Base-by-base conservation (phyloP, 1,284 basidiomycete species). In the Ganoderma leucocontextum region DNA sequence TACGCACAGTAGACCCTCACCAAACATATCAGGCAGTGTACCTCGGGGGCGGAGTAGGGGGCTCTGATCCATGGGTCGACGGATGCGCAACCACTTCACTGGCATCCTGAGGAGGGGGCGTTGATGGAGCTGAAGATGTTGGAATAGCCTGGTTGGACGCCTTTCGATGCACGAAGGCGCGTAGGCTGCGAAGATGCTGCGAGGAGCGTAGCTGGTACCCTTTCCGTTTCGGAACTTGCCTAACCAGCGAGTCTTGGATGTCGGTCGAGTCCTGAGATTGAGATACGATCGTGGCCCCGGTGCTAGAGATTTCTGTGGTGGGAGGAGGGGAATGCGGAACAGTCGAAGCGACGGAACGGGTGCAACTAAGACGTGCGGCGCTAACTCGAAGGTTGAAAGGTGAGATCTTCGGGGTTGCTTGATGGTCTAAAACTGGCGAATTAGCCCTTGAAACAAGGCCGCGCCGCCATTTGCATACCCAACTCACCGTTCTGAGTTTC, bases 401-500 rank as follows among this genome's bases (percentile, higher is more conserved):
- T 19, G 52, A 33, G 33, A 55, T 55, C 52, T 55, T 35, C 33
- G 1, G 29, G 6, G 29, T 19, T 9, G 13, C 52, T 55, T 55
- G 29, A 55, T 55, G 1, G 7, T 35, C 29, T 25, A 9, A 6
- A 17, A 6, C 13, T 3, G 17, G 4, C 5, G 29, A 7, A 29
- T 55, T 7, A 55, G 52, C 29, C 15, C 39, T 39, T 13, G 13
- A 19, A 55, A 52, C 5, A 13, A 22, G 22, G 22, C 47, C 22
- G n/a, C 22, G 10, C 5, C 8, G 29, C 17, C 17, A 1, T 35
- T 3, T 3, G 52, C 5, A 35, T 15, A 42, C 13, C 25, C 15
- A 55, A 38, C 55, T 62, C 53, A 64, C 66, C 62, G 15, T 49
- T 13, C 2, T 52, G 39, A n/a, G 39, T 29, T 9, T 66, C 64